These are phyloP conservation scores for Diversispora epigaea DNA, from an alignment of 192 early-diverging fungal species.

Conservation along the genomic window DNA sequence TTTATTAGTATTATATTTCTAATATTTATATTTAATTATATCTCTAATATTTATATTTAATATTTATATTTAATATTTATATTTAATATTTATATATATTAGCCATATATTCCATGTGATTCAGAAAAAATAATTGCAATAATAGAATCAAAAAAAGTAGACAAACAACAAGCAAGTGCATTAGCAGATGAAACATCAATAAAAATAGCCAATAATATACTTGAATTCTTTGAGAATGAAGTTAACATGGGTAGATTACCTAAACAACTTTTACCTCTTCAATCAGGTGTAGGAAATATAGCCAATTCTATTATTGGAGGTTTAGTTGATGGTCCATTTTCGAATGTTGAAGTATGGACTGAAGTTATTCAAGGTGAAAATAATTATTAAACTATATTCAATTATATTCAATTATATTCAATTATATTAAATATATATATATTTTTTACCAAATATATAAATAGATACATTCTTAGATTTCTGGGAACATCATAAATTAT, in stretches of 20 bases:
- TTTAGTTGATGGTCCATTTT: slow-evolving; percentile 40
- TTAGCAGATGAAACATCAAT: slow-evolving; percentile 31
- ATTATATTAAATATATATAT: neutral
- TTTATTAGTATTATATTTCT: neutral
- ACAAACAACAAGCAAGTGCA: slow-evolving; percentile 33
- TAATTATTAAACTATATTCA: neutral
- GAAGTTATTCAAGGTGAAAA: slow-evolving; percentile 40
- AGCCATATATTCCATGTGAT: slow-evolving; percentile 42
- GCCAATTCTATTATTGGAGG: slow-evolving; percentile 48
- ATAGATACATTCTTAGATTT: slow-evolving; percentile 41
- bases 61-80: neutral
- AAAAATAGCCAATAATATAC: slow-evolving; percentile 39
- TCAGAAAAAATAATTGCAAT: slow-evolving; percentile 42
- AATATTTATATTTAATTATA: neutral
- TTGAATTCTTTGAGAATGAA: slow-evolving; percentile 46
- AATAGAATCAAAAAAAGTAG: slow-evolving; percentile 39
- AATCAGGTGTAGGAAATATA: slow-evolving; percentile 49
- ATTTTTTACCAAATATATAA: neutral
- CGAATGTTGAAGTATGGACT: slow-evolving; percentile 46
- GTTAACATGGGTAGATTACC: slow-evolving; percentile 43
- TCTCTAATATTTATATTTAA: neutral
- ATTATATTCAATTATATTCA: neutral
- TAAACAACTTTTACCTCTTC: slow-evolving; percentile 38
- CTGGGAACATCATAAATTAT: slow-evolving; percentile 30
- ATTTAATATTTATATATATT: neutral